Base-by-base conservation (phyloP, 495 filamentous ascomycete genomes). In the Podospora sp. region DNA sequence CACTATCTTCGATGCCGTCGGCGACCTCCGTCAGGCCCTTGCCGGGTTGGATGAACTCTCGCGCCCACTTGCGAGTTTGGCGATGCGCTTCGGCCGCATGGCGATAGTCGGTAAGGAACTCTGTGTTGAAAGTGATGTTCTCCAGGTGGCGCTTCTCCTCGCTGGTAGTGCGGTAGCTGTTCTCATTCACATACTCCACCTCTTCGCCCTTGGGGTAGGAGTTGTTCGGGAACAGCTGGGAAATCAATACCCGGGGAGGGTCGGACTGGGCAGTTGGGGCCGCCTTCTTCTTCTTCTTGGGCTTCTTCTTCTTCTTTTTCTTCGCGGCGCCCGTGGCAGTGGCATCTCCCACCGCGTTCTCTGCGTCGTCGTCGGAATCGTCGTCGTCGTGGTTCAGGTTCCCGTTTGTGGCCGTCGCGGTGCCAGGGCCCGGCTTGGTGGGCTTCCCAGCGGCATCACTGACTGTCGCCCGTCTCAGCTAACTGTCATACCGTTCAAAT, bases 81-180 rank as follows among this genome's bases (percentile, higher is more conserved):
- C 93, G 90, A 73, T 97, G 93, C 12, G 91, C 86, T 78, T 97
- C 93, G 35, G 93, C 91, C 63, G 87, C 93, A 62, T 96, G 87
- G 69, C 93, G 90, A 74, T 96, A 96, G 72, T 97, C 93, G 40
- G 83, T 86, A 62, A 96, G 77, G 80, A 94, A 96, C 62, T 94
- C 91, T 73, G 86, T 90, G 79, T 94, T 89, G 29, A 33, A 33
- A 8, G 29, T 33, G 80, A 93, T 85, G 72, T 90, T 89, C 74
- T 93, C 90, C 35, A 95, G 81, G 71, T 95, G 91, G 62, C 92
- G 87, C 80, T 94, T 92, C 82, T 97, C 93, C 79, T 95, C 92
- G 75, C 84, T 87, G 27, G 93, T 96, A 26, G 90, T 95, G 62
- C 93, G 91, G 74, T 89, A 91, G 53, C 84, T 76, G 75, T 95